Percentiles rank a stretch among this genome's conserved stretches.
These are phyloP conservation scores for Misopates orontium DNA, from an alignment of 257 asterid species.

Conservation along the genomic window DNA sequence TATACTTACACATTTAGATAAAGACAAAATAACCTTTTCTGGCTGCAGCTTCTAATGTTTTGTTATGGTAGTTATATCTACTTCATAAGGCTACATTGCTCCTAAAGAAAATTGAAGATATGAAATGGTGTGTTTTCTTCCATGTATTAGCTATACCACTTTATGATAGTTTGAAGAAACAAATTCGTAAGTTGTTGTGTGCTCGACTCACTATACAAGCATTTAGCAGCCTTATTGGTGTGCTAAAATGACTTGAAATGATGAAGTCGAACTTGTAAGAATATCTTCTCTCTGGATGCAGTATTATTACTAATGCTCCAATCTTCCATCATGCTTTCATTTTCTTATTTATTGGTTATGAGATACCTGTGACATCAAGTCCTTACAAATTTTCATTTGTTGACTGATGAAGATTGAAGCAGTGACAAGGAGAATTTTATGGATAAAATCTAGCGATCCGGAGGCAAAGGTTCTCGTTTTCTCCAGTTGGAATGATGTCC, in stretches of 20 bases:
- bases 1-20: too few species aligned
- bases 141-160: too few species aligned
- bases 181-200: too few species aligned
- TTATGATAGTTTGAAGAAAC: background rate
- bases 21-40: background rate
- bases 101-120: background rate
- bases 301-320: background rate
- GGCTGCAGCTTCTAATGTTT: background rate
- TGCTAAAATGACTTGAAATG: background rate
- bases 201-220: too few species aligned
- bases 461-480: slow-evolving; percentile 74
- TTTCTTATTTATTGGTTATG: slow-evolving; percentile 9
- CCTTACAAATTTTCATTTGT: slow-evolving; percentile 26
- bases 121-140: background rate
- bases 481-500: slow-evolving; percentile 96
- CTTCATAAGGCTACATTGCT: slow-evolving; percentile 3
- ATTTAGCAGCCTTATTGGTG: too few species aligned
- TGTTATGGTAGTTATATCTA: background rate
- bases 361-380: slow-evolving; percentile 5
- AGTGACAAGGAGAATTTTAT: slow-evolving; percentile 83
- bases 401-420: slow-evolving; percentile 73
- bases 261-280: background rate
- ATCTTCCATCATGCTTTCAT: slow-evolving; percentile 4
- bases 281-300: background rate
- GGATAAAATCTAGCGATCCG: slow-evolving; percentile 63